Conservation (phyloP, 73 alveolate species). For the Paramecium pentaurelia region DNA sequence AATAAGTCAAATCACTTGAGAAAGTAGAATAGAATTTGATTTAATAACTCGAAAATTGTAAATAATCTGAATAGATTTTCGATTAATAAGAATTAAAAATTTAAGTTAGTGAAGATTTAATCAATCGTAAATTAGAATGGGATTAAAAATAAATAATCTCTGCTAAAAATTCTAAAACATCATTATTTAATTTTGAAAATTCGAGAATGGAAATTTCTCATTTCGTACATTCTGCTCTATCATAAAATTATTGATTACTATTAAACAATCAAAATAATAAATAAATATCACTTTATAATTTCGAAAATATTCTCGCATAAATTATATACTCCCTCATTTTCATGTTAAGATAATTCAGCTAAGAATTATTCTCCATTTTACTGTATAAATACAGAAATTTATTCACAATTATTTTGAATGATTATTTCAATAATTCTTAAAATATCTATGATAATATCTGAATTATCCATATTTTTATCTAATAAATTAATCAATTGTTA, state of each 20-base stretch:
- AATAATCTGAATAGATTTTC: not conserved
- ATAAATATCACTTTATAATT: not conserved
- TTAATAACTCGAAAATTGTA: not conserved
- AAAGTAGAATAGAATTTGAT: not conserved
- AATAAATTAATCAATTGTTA: not conserved
- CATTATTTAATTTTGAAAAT: not conserved
- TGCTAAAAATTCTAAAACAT: not conserved
- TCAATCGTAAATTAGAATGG: not conserved
- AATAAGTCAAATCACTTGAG: not conserved
- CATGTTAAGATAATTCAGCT: not conserved
- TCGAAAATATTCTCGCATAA: not conserved
- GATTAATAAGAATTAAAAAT: slow-evolving; percentile 23
- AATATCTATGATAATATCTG: not conserved
- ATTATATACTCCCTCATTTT: not conserved
- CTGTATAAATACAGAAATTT: not conserved
- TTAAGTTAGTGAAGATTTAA: slow-evolving; percentile 14
- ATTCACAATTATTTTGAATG: not conserved
- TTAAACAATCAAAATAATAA: not conserved
- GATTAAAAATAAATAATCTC: not conserved
- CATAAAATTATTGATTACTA: not conserved
- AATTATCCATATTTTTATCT: not conserved
- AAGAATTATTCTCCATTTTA: not conserved
- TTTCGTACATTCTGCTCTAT: not conserved
- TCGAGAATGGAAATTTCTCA: not conserved
- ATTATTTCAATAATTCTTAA: not conserved